These are phyloP conservation scores for Podila minutissima DNA, from an alignment of 192 early-diverging fungal genomes.

Conservation along the genomic window DNA sequence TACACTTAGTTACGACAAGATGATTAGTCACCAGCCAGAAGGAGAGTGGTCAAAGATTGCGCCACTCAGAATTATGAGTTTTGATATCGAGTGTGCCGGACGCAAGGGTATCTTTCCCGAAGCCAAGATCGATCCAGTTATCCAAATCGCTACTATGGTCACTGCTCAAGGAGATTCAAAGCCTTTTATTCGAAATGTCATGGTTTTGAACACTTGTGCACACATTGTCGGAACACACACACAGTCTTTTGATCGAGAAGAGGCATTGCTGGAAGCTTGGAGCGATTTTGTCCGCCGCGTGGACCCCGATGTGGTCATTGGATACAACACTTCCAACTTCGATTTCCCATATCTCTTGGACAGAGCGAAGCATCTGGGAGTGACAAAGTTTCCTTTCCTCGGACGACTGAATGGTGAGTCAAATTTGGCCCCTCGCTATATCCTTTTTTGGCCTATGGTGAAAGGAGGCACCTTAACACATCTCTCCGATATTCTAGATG, in stretches of 20 bases:
- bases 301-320: slow-evolving; percentile 94
- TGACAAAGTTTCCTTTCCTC: slow-evolving; percentile 83
- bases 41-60: slow-evolving; percentile 94
- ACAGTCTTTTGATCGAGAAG: slow-evolving; percentile 82
- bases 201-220: slow-evolving; percentile 91
- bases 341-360: slow-evolving; percentile 97
- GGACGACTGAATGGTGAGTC: slow-evolving; percentile 71
- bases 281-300: slow-evolving; percentile 83
- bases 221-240: slow-evolving; percentile 92
- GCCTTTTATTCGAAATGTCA: slow-evolving; percentile 94
- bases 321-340: slow-evolving; percentile 97
- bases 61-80: slow-evolving; percentile 92
- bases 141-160: slow-evolving; percentile 97
- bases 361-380: slow-evolving; percentile 80
- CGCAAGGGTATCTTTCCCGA: slow-evolving; percentile 97
- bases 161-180: slow-evolving; percentile 89
- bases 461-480: not conserved
- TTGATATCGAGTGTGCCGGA: slow-evolving; percentile 99
- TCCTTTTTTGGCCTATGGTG: not conserved
- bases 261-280: slow-evolving; percentile 84
- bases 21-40: slow-evolving; percentile 87
- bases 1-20: slow-evolving; percentile 66
- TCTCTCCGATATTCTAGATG: slow-evolving; percentile 15
- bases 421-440: not conserved
- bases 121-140: slow-evolving; percentile 89